phyloP scores from a whole-genome alignment of 176 grass and related monocot genomes.

The Cocos nucifera region DNA sequence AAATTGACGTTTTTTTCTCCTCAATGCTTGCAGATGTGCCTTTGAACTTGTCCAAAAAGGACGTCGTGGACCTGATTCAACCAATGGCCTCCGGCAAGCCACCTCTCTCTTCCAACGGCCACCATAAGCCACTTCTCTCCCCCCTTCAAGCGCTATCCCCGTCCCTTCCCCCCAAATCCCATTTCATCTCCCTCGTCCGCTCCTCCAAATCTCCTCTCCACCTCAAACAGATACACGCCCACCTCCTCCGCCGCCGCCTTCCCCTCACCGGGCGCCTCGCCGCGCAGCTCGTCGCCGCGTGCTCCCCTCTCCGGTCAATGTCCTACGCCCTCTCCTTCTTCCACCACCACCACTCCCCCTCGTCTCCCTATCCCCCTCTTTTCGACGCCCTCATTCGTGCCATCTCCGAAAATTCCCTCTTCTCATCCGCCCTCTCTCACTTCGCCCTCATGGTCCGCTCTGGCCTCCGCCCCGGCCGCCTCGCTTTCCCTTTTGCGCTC shows the following conservation, averaged over 20 bases:
- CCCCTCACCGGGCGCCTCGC: slow-evolving; percentile 8
- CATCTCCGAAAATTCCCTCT: slow-evolving; percentile 3
- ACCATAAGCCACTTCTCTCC: no score
- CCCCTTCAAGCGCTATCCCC: not conserved
- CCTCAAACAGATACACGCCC: slow-evolving; percentile 4
- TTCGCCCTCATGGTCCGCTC: slow-evolving; percentile 13
- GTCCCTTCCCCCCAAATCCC: not conserved
- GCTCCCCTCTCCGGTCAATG: not conserved
- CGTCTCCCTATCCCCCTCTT: slow-evolving; percentile 2
- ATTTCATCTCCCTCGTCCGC: slow-evolving; percentile 3
- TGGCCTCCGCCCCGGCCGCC: not conserved
- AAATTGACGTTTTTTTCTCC: no score
- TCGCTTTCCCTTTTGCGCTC: slow-evolving; percentile 1
- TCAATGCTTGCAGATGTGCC: no score
- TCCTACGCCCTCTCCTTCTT: slow-evolving; percentile 10
- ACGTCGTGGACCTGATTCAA: no score
- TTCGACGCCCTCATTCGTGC: slow-evolving; percentile 7
- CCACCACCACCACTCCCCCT: not conserved
- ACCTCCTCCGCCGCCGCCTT: not conserved
- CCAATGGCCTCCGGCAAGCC: no score
- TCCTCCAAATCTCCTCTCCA: not conserved
- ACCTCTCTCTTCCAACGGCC: no score
- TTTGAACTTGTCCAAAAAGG: no score
- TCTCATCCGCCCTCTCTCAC: not conserved
- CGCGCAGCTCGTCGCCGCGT: slow-evolving; percentile 10